phyloP scores from a whole-genome alignment of 345 rosid genomes.

The Streptanthus diversifolius region DNA sequence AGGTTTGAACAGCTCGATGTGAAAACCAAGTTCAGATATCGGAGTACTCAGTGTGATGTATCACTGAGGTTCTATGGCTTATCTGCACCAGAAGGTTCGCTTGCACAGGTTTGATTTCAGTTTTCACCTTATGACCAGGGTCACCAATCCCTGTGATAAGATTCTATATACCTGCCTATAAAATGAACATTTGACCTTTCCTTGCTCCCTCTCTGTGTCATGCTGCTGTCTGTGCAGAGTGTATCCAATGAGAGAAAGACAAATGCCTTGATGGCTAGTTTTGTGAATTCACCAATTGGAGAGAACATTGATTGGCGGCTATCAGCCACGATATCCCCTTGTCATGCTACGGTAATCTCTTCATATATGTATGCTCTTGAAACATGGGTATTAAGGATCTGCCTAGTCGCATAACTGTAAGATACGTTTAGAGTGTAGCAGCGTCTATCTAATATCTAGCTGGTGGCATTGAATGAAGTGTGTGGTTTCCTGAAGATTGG shows the following conservation, averaged over 20 bases:
- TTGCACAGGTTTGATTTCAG: slow-evolving; percentile 78
- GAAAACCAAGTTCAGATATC: slow-evolving; percentile 70
- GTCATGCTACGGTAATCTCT: slow-evolving; percentile 87
- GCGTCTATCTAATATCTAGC: slow-evolving; percentile 14
- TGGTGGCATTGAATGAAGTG: slow-evolving; percentile 10
- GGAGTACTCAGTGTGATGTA: slow-evolving; percentile 73
- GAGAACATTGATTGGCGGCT: slow-evolving; percentile 94
- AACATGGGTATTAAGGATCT: background rate
- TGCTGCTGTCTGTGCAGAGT: slow-evolving; percentile 58
- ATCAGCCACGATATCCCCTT: slow-evolving; percentile 93
- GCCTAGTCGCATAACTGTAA: slow-evolving; percentile 7
- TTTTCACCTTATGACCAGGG: slow-evolving; percentile 3
- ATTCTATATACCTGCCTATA: slow-evolving; percentile 1
- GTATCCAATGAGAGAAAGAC: slow-evolving; percentile 85
- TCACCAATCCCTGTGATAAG: background rate
- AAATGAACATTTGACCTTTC: slow-evolving; percentile 27
- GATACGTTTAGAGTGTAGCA: slow-evolving; percentile 1
- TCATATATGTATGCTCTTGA: slow-evolving; percentile 18
- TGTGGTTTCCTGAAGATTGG: slow-evolving; percentile 11
- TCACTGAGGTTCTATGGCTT: slow-evolving; percentile 83
- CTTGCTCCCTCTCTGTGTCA: slow-evolving; percentile 8
- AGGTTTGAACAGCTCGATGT: slow-evolving; percentile 90
- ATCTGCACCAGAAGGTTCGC: slow-evolving; percentile 96
- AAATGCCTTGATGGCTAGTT: slow-evolving; percentile 88
- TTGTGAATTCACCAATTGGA: slow-evolving; percentile 76